Conservation (phyloP, 2,329 filamentous ascomycete species). For the Penicillium paneum region DNA sequence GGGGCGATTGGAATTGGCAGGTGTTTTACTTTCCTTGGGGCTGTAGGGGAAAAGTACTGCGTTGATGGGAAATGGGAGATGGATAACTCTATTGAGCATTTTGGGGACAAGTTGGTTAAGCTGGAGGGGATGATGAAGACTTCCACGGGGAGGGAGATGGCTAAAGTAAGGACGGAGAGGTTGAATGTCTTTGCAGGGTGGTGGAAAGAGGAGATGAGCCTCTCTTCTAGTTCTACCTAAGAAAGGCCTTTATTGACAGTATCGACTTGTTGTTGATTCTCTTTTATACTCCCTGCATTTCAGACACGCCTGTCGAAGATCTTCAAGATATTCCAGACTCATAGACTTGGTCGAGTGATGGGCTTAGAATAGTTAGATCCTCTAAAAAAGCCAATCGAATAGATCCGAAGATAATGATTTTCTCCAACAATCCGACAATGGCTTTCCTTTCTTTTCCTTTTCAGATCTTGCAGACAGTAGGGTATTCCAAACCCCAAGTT, state of each 20-base stretch:
- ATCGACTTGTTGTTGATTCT: background rate
- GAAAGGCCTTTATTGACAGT: background rate
- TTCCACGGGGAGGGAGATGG: constrained; percentile 50
- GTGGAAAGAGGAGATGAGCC: constrained; percentile 52
- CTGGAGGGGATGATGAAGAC: constrained; percentile 63
- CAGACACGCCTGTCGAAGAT: background rate
- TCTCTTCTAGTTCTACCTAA: background rate
- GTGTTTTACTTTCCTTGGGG: constrained; percentile 72
- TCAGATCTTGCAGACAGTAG: background rate
- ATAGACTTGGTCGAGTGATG: background rate
- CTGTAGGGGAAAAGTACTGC: constrained; percentile 35
- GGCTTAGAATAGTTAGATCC: background rate
- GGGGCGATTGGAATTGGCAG: constrained; percentile 81
- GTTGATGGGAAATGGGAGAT: constrained; percentile 46
- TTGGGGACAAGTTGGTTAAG: constrained; percentile 69
- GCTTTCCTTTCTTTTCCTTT: background rate
- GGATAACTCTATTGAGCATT: constrained; percentile 67
- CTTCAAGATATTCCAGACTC: background rate
- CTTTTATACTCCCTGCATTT: background rate
- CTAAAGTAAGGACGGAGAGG: constrained; percentile 48
- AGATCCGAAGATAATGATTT: background rate
- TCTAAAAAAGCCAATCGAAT: background rate
- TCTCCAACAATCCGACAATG: background rate
- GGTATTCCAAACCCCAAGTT: background rate
- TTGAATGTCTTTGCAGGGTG: constrained; percentile 50